Percentiles rank a stretch among this genome's conserved stretches.
These are phyloP conservation scores for Cucumis variabilis DNA, from an alignment of 331 rosid species.

Conservation along the genomic window DNA sequence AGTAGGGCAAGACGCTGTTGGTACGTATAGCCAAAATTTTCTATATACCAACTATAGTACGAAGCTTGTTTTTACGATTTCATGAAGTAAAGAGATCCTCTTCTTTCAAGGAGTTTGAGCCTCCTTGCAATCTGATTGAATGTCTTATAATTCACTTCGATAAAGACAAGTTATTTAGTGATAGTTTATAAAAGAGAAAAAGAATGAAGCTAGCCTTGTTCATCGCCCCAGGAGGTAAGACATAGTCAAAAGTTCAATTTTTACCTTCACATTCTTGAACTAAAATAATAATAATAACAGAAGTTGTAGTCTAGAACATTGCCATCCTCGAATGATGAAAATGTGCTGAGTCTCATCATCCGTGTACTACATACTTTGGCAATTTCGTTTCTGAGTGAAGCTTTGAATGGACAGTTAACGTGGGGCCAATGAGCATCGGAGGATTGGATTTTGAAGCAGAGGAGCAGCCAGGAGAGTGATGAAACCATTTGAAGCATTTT, in stretches of 20 bases:
- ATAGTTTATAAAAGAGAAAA: not conserved
- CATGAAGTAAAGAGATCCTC: not conserved
- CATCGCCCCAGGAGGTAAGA: too few species aligned
- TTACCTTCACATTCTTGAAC: too few species aligned
- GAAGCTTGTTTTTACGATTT: not conserved
- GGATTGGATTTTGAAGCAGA: conserved; percentile 70
- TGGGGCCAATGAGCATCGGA: conserved; percentile 79
- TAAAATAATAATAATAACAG: too few species aligned
- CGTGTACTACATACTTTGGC: not conserved
- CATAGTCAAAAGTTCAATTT: too few species aligned
- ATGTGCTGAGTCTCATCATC: not conserved
- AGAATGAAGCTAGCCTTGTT: not conserved
- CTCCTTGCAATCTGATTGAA: not conserved
- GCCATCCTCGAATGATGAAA: not conserved
- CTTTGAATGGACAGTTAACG: conserved; percentile 64
- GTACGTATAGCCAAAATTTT: conserved; percentile 45
- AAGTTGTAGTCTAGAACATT: not conserved
- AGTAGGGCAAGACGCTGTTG: conserved; percentile 88
- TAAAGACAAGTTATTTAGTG: not conserved
- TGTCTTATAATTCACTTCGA: not conserved
- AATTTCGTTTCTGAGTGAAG: conserved; percentile 25
- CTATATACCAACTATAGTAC: not conserved
- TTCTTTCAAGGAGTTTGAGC: not conserved
- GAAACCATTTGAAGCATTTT: not conserved
- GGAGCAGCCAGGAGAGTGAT: conserved; percentile 32